Evolutionary conservation across 2,329 filamentous ascomycete species (phyloP).

Genomic region (Davidsoniella eucalypti): DNA sequence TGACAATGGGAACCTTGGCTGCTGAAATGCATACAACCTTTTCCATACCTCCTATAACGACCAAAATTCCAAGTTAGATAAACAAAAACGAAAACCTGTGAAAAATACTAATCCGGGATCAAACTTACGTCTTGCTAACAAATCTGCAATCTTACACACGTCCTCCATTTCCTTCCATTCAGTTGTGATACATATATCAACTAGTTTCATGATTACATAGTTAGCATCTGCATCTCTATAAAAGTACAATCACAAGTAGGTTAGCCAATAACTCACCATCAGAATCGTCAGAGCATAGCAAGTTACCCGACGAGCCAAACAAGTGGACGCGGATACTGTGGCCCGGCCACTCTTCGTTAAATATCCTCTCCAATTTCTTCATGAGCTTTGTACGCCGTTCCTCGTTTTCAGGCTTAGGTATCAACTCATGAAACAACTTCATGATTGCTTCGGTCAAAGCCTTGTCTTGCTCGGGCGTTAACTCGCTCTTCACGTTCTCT

Average conservation of each 20-base stretch:
- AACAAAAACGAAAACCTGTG: too few species aligned
- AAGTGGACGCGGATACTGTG: constrained; percentile 80
- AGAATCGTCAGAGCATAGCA: constrained; percentile 86
- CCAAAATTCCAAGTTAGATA: not conserved
- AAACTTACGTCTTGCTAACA: constrained; percentile 68
- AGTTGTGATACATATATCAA: constrained; percentile 96
- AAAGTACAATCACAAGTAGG: not conserved
- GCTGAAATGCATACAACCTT: constrained; percentile 87
- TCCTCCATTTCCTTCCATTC: constrained; percentile 73
- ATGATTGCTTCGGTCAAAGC: constrained; percentile 70
- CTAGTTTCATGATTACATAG: constrained; percentile 28
- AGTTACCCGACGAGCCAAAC: constrained; percentile 95
- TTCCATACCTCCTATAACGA: constrained; percentile 72
- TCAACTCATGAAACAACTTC: constrained; percentile 67
- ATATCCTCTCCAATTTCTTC: constrained; percentile 70
- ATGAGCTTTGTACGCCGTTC: constrained; percentile 59
- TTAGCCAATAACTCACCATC: constrained; percentile 47
- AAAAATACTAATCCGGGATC: not conserved
- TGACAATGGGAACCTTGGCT: constrained; percentile 95
- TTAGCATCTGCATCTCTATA: not conserved
- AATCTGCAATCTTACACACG: constrained; percentile 78
- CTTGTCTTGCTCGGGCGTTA: constrained; percentile 56
- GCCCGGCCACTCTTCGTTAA: constrained; percentile 84
- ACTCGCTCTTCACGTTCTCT: constrained; percentile 52
- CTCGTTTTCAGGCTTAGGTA: constrained; percentile 68